Evolutionary conservation across 2,329 filamentous ascomycete species (phyloP).

Genomic region (Trichophyton benhamiae): DNA sequence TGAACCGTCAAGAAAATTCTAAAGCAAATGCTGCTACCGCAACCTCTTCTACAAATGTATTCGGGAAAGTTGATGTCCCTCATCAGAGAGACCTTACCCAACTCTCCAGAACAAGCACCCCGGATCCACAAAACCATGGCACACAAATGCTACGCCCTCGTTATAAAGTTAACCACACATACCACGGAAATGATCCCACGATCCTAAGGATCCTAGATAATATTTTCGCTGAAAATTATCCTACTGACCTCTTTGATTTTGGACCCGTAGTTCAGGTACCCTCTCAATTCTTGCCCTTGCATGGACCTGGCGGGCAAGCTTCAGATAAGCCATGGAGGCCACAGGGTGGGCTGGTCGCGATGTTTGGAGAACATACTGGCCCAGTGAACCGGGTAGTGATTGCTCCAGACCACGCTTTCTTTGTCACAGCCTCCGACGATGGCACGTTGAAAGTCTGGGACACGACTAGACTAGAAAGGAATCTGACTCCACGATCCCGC

Average conservation of each 20-base stretch:
- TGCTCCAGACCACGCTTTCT: constrained; percentile 85
- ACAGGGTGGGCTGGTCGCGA: constrained; percentile 69
- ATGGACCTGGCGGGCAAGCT: constrained; percentile 42
- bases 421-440: constrained; percentile 86
- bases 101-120: constrained; percentile 14
- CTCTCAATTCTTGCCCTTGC: constrained; percentile 41
- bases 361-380: constrained; percentile 75
- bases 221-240: constrained; percentile 61
- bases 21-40: constrained; percentile 55
- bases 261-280: constrained; percentile 68
- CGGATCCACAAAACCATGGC: constrained; percentile 27
- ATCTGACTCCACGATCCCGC: constrained; percentile 74
- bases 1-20: constrained; percentile 44
- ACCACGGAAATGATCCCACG: constrained; percentile 61
- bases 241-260: constrained; percentile 50
- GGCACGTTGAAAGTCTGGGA: constrained; percentile 91
- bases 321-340: constrained; percentile 64
- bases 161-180: constrained; percentile 62
- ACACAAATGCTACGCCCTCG: constrained; percentile 24
- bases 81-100: constrained; percentile 29
- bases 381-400: constrained; percentile 70
- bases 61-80: constrained; percentile 50
- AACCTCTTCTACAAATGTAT: constrained; percentile 51
- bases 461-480: constrained; percentile 74
- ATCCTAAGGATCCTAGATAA: constrained; percentile 59